phyloP scores from a whole-genome alignment of 371 early-diverging fungal species.

The Rhizopus delemar region DNA sequence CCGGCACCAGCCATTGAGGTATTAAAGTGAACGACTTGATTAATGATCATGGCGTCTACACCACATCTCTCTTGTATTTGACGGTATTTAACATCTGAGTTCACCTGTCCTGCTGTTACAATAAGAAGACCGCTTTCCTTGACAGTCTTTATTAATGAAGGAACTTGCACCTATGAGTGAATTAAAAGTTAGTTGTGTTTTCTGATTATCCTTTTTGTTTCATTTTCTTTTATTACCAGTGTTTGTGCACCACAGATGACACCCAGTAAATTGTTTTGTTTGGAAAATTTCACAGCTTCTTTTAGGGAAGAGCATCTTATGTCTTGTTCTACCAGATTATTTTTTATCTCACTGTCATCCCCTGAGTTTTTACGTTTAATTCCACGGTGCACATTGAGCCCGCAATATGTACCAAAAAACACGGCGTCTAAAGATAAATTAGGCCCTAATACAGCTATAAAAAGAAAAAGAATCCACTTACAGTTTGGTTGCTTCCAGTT shows the following conservation, averaged over 20 bases:
- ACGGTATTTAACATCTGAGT: conserved; percentile 62
- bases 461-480: conserved; percentile 35
- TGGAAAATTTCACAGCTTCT: conserved; percentile 73
- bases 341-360: conserved; percentile 18
- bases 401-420: conserved; percentile 81
- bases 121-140: conserved; percentile 90
- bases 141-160: conserved; percentile 81
- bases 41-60: conserved; percentile 82
- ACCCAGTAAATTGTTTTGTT: conserved; percentile 80
- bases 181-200: background rate
- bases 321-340: conserved; percentile 21
- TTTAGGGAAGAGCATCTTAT: conserved; percentile 61
- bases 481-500: conserved; percentile 98
- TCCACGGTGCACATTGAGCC: conserved; percentile 62
- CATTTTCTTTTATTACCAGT: conserved; percentile 49
- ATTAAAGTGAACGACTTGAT: conserved; percentile 51
- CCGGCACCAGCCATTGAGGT: conserved; percentile 53
- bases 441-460: background rate
- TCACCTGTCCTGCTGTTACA: conserved; percentile 81
- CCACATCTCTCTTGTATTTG: conserved; percentile 77
- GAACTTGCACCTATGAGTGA: conserved; percentile 74
- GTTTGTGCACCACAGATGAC: conserved; percentile 87
- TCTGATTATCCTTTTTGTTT: too few species aligned
- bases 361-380: conserved; percentile 39
- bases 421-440: conserved; percentile 68